phyloP scores from a whole-genome alignment of 164 flowering plant genomes.

The Taxillus chinensis region DNA sequence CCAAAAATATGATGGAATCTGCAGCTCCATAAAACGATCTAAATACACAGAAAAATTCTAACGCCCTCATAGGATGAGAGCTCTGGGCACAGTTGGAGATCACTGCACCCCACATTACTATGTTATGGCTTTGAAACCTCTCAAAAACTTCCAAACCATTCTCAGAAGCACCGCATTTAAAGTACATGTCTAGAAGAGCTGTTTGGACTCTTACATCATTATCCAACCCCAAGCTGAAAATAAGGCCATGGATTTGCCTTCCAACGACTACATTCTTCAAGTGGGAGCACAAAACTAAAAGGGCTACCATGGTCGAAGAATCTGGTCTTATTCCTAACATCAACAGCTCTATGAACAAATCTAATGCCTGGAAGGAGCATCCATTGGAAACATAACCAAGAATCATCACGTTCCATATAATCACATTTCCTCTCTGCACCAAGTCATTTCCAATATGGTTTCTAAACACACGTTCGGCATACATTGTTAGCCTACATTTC shows the following conservation, averaged over 20 bases:
- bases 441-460: slow-evolving; percentile 6
- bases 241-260: slow-evolving; percentile 20
- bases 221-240: slow-evolving; percentile 13
- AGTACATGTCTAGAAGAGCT: slow-evolving; percentile 26
- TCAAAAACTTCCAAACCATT: slow-evolving; percentile 18
- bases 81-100: slow-evolving; percentile 22
- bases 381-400: slow-evolving; percentile 30
- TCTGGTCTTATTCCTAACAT: slow-evolving; percentile 21
- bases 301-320: slow-evolving; percentile 29
- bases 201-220: slow-evolving; percentile 20
- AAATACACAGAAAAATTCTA: slow-evolving; percentile 21
- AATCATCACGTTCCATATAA: slow-evolving; percentile 45
- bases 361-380: slow-evolving; percentile 19
- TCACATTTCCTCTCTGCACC: slow-evolving; percentile 14
- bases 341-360: slow-evolving; percentile 23
- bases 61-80: slow-evolving; percentile 14
- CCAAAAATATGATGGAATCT: slow-evolving; percentile 25
- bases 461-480: slow-evolving; percentile 21
- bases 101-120: slow-evolving; percentile 26
- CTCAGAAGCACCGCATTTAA: slow-evolving; percentile 20
- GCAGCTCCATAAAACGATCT: slow-evolving; percentile 14
- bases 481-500: slow-evolving; percentile 25
- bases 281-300: slow-evolving; percentile 26
- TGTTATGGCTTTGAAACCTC: slow-evolving; percentile 12
- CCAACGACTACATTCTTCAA: slow-evolving; percentile 16